Evolutionary conservation across 306 rosid genomes (phyloP).

Genomic region (Alnus glutinosa): DNA sequence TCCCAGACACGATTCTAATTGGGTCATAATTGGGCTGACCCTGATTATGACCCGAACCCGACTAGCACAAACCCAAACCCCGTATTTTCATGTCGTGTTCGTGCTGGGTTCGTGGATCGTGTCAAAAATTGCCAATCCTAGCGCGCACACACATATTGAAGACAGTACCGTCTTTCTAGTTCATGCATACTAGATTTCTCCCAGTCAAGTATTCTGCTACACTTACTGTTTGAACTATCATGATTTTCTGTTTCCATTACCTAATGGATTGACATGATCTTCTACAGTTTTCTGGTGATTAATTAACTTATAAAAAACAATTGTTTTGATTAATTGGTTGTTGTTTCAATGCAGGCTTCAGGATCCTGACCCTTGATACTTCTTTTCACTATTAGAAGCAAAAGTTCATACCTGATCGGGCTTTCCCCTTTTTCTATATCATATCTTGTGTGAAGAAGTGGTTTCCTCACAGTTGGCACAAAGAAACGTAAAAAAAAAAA

Average conservation of each 20-base stretch:
- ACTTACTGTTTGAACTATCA: conserved; percentile 19
- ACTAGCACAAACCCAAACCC: no score
- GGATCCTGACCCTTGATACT: conserved; percentile 21
- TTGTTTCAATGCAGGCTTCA: conserved; percentile 36
- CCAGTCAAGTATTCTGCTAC: conserved; percentile 14
- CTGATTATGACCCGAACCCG: no score
- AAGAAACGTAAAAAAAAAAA: conserved; percentile 12
- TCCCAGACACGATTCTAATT: no score
- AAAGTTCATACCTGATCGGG: neutral
- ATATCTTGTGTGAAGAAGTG: neutral
- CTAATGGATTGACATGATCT: neutral
- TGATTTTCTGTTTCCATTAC: conserved; percentile 9
- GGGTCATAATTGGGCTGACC: no score
- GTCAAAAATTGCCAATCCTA: no score
- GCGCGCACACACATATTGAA: neutral
- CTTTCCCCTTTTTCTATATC: neutral
- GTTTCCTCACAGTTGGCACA: conserved; percentile 26
- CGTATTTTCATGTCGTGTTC: no score
- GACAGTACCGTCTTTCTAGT: conserved; percentile 4
- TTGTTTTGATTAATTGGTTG: conserved; percentile 13
- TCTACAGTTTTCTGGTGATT: conserved; percentile 2
- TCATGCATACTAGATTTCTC: conserved; percentile 13
- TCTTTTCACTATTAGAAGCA: conserved; percentile 21
- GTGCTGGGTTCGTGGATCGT: no score
- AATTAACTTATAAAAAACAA: neutral